These are phyloP conservation scores for Daedaleopsis sinensis DNA, from an alignment of 768 basidiomycete species.

Conservation along the genomic window DNA sequence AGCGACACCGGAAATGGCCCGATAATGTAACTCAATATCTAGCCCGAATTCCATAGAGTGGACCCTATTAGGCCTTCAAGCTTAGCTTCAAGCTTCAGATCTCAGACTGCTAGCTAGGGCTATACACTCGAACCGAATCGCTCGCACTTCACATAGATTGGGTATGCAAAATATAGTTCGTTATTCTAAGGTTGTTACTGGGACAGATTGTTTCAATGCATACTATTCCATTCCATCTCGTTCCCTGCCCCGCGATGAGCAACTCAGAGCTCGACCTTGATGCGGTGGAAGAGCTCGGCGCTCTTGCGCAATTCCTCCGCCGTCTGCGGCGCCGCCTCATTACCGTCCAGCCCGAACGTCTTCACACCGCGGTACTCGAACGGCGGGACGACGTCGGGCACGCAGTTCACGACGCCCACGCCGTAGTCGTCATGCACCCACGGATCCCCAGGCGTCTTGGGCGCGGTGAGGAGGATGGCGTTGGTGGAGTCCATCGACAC, in stretches of 20 bases:
- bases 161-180: too few relatives aligned
- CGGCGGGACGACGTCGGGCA: slow-evolving; percentile 39
- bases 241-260: too few relatives aligned
- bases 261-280: neutral
- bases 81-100: too few relatives aligned
- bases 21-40: too few relatives aligned
- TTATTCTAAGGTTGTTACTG: too few relatives aligned
- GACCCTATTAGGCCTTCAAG: too few relatives aligned
- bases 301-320: slow-evolving; percentile 43
- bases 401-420: slow-evolving; percentile 45
- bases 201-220: neutral
- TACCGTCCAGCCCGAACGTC: slow-evolving; percentile 40
- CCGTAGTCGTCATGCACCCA: slow-evolving; percentile 56
- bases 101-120: too few relatives aligned
- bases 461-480: slow-evolving; percentile 49
- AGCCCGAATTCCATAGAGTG: too few relatives aligned
- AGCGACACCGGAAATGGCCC: too few relatives aligned
- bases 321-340: slow-evolving; percentile 29
- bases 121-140: too few relatives aligned
- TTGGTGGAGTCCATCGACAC: slow-evolving; percentile 60
- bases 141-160: too few relatives aligned
- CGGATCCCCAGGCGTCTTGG: slow-evolving; percentile 38
- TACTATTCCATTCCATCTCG: too few relatives aligned
- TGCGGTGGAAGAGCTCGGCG: slow-evolving; percentile 32
- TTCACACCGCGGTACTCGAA: slow-evolving; percentile 42